These are phyloP conservation scores for Candida sonorensis DNA, from an alignment of 805 yeast genomes.

Conservation along the genomic window DNA sequence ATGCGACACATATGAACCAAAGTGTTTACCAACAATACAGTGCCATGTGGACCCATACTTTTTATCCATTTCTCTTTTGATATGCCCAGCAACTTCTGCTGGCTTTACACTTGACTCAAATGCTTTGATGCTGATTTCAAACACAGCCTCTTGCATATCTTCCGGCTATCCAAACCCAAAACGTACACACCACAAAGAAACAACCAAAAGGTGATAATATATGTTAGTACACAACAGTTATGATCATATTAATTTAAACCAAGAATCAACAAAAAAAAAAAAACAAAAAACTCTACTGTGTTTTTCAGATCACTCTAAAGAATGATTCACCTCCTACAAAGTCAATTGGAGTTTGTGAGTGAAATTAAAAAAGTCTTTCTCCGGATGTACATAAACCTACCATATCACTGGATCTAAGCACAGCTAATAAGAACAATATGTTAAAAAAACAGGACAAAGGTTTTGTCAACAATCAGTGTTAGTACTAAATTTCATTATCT, in stretches of 20 bases:
- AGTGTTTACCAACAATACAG: slow-evolving; percentile 71
- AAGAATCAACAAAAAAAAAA: no score
- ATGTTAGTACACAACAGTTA: slow-evolving; percentile 2
- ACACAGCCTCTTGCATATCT: slow-evolving; percentile 44
- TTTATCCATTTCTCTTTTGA: slow-evolving; percentile 61
- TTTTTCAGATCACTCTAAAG: no score
- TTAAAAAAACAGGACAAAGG: no score
- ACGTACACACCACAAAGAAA: not conserved
- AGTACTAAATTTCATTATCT: no score
- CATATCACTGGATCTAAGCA: slow-evolving; percentile 23
- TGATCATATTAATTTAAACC: no score
- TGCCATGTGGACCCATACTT: slow-evolving; percentile 72
- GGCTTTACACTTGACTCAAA: slow-evolving; percentile 37
- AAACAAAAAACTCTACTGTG: no score
- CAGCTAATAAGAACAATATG: slow-evolving; percentile 7
- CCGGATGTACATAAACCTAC: no score
- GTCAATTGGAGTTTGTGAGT: no score
- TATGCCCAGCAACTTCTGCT: slow-evolving; percentile 57
- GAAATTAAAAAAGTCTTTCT: no score
- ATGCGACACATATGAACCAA: slow-evolving; percentile 76
- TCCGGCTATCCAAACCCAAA: slow-evolving; percentile 29
- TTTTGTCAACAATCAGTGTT: no score
- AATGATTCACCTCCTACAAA: no score
- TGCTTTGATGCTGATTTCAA: slow-evolving; percentile 41
- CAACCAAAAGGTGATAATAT: not conserved